phyloP scores from a whole-genome alignment of 768 basidiomycete genomes.

The Rhodocollybia butyracea region DNA sequence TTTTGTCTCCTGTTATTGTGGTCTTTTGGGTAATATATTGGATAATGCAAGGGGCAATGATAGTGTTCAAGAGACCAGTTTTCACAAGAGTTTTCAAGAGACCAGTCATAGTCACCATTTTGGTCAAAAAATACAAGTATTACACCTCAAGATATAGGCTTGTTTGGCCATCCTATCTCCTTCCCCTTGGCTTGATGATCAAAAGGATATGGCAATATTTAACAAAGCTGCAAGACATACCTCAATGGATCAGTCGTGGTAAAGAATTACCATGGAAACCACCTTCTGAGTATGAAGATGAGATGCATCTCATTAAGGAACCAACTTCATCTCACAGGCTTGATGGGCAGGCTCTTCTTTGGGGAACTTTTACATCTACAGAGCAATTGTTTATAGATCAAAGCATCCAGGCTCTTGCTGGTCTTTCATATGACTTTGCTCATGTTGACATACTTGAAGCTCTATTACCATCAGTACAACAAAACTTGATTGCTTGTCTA shows the following conservation, averaged over 20 bases:
- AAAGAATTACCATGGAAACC: not conserved
- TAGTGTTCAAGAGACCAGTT: no score
- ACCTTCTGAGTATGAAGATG: not conserved
- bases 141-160: no score
- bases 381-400: conserved; percentile 6
- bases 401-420: not conserved
- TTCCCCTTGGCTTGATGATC: no score
- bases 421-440: not conserved
- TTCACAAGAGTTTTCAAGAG: no score
- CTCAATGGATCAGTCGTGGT: not conserved
- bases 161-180: no score
- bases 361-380: conserved; percentile 9
- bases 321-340: conserved; percentile 6
- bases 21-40: no score
- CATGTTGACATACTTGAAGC: not conserved
- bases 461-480: not conserved
- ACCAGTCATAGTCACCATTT: no score
- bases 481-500: not conserved
- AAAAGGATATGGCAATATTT: not conserved
- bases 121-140: no score
- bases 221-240: not conserved
- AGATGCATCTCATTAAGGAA: conserved; percentile 6
- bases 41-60: no score
- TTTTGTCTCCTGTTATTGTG: no score
- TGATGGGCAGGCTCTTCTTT: conserved; percentile 11